Evolutionary conservation across 495 filamentous ascomycete genomes (phyloP), one percentile per base, ranked within the genome.

Genomic region (Aspergillus incahuasiensis): DNA sequence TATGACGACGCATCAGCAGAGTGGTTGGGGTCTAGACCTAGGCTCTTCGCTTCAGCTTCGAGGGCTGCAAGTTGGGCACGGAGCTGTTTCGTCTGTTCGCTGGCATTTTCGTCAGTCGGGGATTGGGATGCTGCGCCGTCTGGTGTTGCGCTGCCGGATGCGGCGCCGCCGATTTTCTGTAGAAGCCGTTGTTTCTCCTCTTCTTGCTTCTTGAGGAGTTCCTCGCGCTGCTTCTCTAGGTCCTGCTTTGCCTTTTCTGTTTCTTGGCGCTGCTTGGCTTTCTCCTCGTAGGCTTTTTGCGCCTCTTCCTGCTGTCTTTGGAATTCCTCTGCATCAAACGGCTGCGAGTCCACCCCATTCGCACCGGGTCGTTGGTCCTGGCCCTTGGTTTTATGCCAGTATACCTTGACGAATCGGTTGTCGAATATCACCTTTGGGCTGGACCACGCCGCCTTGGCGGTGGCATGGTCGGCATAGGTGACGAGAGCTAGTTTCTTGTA

Each of bases 361-460:
- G 55, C 52, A 19, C 30, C 40, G 13, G 63, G 59, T 44, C 57
- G 67, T 34, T 60, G 67, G 48, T 50, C 67, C 25, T 63, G 64
- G 5, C 71, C 65, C 30, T 73, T 73, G 18, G 85, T 81, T 59
- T 88, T 92, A 68, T 89, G 81, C 94, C 94, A 98, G 63, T 91
- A 98, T 5, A 98, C 91, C 67, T 96, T 98, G 42, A 98, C 94
- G 62, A 98, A 98, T 18, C 94, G 81, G 59, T 98, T 98, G 58
- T 96, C 91, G 62, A 98, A 98, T 47, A 98, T 90, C 45, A 90
- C 89, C 65, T 95, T 95, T 0, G 94, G 94, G 39, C 90, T 96
- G 15, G 86, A 84, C 72, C 91, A 97, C 2, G 94, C 94, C 16
- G 83, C 80, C 58, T 87, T 85, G 15, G 94, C 94, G 40, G 85